Conservation (phyloP, 495 filamentous ascomycete genomes). For the Jackrogersella minutella region DNA sequence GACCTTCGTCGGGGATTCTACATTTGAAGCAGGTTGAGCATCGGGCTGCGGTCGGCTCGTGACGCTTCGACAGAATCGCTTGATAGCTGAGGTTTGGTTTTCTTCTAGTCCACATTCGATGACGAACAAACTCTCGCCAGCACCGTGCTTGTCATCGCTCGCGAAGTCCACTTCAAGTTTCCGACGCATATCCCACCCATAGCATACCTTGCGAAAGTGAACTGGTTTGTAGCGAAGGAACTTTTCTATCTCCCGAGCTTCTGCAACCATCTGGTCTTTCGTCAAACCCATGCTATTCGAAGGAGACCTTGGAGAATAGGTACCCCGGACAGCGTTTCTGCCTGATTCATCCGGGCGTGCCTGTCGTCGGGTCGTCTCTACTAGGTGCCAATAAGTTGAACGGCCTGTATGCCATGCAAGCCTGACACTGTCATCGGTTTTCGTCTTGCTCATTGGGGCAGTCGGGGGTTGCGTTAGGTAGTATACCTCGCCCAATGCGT, state of each 20-base stretch:
- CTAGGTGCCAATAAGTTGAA: constrained; percentile 77
- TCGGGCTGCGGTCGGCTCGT: constrained; percentile 22
- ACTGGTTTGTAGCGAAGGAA: constrained; percentile 77
- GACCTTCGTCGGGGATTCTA: constrained; percentile 20
- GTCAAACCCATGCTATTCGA: constrained; percentile 71
- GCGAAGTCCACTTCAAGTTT: constrained; percentile 89
- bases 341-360: constrained; percentile 73
- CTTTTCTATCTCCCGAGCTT: constrained; percentile 81
- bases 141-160: constrained; percentile 73
- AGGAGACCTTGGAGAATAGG: constrained; percentile 58
- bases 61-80: constrained; percentile 42
- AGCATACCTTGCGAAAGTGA: constrained; percentile 79
- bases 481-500: constrained; percentile 91
- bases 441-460: constrained; percentile 48
- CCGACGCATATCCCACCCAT: constrained; percentile 92
- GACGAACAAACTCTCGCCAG: constrained; percentile 78
- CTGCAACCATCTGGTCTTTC: constrained; percentile 71
- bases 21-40: constrained; percentile 20
- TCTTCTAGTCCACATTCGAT: constrained; percentile 74
- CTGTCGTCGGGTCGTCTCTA: constrained; percentile 75
- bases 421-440: constrained; percentile 63
- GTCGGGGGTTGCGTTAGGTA: constrained; percentile 75
- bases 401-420: constrained; percentile 82
- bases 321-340: constrained; percentile 54
- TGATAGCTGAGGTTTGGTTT: constrained; percentile 48